phyloP scores from a whole-genome alignment of 331 rosid genomes.

The Malus hybrid region DNA sequence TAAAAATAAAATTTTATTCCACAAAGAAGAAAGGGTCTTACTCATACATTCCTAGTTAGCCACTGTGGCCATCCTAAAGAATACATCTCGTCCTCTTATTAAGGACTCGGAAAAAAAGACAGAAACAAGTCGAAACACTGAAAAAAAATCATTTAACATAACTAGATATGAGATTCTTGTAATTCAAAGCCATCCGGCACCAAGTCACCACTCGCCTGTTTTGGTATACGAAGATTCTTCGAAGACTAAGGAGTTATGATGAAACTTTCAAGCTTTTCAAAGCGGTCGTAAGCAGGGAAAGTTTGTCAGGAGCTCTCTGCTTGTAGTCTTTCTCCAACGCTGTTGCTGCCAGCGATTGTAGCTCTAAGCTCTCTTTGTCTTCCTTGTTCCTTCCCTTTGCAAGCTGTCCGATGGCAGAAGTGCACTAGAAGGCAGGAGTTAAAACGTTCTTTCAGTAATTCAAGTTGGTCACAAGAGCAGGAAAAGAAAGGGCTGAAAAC shows the following conservation, averaged over 20 bases:
- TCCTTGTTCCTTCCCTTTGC: slow-evolving; percentile 83
- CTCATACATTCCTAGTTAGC: slow-evolving; percentile 9
- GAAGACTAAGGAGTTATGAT: slow-evolving; percentile 38
- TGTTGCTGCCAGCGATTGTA: slow-evolving; percentile 69
- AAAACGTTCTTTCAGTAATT: slow-evolving; percentile 18
- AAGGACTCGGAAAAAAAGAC: background rate
- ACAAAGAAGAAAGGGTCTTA: background rate
- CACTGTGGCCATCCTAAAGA: slow-evolving; percentile 4
- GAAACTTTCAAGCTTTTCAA: slow-evolving; percentile 63
- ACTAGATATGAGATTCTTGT: slow-evolving; percentile 12
- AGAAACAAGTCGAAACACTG: background rate
- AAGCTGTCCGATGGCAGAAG: slow-evolving; percentile 77
- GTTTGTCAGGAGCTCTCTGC: slow-evolving; percentile 91
- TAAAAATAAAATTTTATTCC: no score
- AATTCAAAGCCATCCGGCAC: slow-evolving; percentile 19
- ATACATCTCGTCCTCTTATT: slow-evolving; percentile 1
- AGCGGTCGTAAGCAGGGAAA: slow-evolving; percentile 68
- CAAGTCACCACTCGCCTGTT: slow-evolving; percentile 16
- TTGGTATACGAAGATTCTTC: slow-evolving; percentile 17
- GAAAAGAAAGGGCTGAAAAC: background rate
- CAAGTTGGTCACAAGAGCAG: slow-evolving; percentile 4
- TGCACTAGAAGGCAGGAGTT: slow-evolving; percentile 46
- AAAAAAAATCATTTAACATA: slow-evolving; percentile 1
- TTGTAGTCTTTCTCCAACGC: slow-evolving; percentile 88
- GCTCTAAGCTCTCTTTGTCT: slow-evolving; percentile 78